A percentile compares a stretch with the other conserved stretches of the same genome.
phyloP scores from a whole-genome alignment of 768 basidiomycete species.

The Strobilomyces echinocephalus region DNA sequence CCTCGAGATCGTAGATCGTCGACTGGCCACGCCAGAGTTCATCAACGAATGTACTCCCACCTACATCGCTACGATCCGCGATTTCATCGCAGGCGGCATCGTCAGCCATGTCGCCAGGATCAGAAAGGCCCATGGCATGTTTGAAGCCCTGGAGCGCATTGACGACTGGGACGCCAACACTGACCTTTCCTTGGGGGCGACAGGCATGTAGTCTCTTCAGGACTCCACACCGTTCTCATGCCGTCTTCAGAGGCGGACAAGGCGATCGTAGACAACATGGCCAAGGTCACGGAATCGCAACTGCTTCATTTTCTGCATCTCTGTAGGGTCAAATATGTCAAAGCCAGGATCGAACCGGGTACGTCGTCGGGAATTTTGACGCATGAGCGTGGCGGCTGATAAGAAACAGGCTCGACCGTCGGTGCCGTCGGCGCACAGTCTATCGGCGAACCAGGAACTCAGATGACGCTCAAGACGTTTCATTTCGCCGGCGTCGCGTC shows the following conservation, averaged over 20 bases:
- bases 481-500: constrained; percentile 99
- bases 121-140: constrained; percentile 75
- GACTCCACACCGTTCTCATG: not conserved
- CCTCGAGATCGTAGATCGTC: constrained; percentile 60
- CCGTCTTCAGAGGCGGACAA: constrained; percentile 52
- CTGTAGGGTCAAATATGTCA: constrained; percentile 89
- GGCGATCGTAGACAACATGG: constrained; percentile 80
- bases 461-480: constrained; percentile 99
- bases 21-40: constrained; percentile 55
- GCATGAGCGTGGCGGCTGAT: not conserved
- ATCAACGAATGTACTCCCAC: constrained; percentile 65
- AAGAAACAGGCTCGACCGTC: constrained; percentile 78
- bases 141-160: constrained; percentile 68
- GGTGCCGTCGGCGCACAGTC: constrained; percentile 99
- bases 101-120: constrained; percentile 60
- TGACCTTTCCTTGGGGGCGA: constrained; percentile 71
- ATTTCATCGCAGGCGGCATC: constrained; percentile 67
- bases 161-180: constrained; percentile 76
- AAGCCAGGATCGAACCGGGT: constrained; percentile 96
- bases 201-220: constrained; percentile 41
- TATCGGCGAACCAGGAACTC: constrained; percentile 98
- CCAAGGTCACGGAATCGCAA: constrained; percentile 83
- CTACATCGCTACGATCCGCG: constrained; percentile 63
- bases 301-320: constrained; percentile 75
- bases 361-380: not conserved